These are phyloP conservation scores for Sporormia fimetaria DNA, from an alignment of 495 filamentous ascomycete genomes.

Conservation along the genomic window DNA sequence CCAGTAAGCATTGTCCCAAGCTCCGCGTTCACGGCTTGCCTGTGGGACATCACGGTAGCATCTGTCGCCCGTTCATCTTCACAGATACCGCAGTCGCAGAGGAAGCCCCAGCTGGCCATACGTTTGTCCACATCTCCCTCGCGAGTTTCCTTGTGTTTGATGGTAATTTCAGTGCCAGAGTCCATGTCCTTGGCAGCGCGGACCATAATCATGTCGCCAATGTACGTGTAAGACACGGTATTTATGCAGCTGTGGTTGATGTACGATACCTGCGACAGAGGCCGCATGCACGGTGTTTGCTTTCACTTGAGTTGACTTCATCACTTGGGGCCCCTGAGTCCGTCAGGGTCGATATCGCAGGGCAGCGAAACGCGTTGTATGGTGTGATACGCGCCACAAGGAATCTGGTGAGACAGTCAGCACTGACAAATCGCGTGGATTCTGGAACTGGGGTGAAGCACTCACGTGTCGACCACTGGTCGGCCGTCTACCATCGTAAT, in stretches of 20 bases:
- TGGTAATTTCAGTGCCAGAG: conserved; percentile 2
- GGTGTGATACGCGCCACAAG: conserved; percentile 37
- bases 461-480: conserved; percentile 44
- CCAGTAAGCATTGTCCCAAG: neutral
- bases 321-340: conserved; percentile 1
- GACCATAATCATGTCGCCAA: conserved; percentile 50
- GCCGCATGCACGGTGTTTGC: conserved; percentile 24
- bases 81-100: conserved; percentile 1
- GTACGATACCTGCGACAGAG: conserved; percentile 46
- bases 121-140: too few relatives aligned
- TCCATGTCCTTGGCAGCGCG: conserved; percentile 31
- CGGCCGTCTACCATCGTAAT: conserved; percentile 34
- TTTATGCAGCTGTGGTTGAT: conserved; percentile 45
- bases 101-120: conserved; percentile 5
- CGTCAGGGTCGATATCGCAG: conserved; percentile 7
- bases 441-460: conserved; percentile 1
- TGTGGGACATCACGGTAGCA: neutral
- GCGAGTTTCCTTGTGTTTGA: conserved; percentile 1
- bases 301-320: conserved; percentile 2
- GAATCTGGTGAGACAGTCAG: conserved; percentile 29
- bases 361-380: conserved; percentile 42
- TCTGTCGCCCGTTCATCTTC: neutral
- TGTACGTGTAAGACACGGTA: conserved; percentile 40
- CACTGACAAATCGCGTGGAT: neutral
- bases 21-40: neutral